phyloP scores from a whole-genome alignment of 139 green algal genomes.

The Deuterostichococcus epilithicus region DNA sequence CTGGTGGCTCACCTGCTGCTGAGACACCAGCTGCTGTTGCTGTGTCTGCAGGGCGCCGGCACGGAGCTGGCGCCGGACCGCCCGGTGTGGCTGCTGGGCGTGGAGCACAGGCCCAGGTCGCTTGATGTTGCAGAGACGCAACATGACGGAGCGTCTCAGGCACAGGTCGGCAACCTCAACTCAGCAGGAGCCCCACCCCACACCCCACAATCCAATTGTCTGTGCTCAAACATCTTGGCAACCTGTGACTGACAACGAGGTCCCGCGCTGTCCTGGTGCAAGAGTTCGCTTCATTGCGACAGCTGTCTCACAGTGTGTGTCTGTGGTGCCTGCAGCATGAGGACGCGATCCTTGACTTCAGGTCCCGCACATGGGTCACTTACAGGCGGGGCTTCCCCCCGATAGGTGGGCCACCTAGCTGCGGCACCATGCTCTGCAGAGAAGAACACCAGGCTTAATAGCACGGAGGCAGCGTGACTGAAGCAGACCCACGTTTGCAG shows the following conservation, averaged over 20 bases:
- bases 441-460: too few relatives aligned
- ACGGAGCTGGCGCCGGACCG: conserved; percentile 12
- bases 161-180: not conserved
- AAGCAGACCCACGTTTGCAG: too few relatives aligned
- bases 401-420: conserved; percentile 34
- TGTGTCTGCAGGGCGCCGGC: conserved; percentile 20
- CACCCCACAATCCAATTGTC: too few relatives aligned
- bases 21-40: too few relatives aligned
- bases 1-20: too few relatives aligned
- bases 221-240: too few relatives aligned
- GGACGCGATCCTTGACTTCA: conserved; percentile 49
- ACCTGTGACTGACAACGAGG: not conserved
- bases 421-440: not conserved
- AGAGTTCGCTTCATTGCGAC: too few relatives aligned
- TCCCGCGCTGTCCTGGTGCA: too few relatives aligned
- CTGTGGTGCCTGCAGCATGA: conserved; percentile 24
- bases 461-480: too few relatives aligned
- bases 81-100: conserved; percentile 42
- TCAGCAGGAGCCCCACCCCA: too few relatives aligned
- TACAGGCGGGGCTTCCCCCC: conserved; percentile 53
- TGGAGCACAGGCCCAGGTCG: not conserved
- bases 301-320: too few relatives aligned
- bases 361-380: conserved; percentile 56
- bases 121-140: not conserved
- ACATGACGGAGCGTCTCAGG: not conserved